Conservation (phyloP, 345 rosid species). For the Eucalyptus paniculata region DNA sequence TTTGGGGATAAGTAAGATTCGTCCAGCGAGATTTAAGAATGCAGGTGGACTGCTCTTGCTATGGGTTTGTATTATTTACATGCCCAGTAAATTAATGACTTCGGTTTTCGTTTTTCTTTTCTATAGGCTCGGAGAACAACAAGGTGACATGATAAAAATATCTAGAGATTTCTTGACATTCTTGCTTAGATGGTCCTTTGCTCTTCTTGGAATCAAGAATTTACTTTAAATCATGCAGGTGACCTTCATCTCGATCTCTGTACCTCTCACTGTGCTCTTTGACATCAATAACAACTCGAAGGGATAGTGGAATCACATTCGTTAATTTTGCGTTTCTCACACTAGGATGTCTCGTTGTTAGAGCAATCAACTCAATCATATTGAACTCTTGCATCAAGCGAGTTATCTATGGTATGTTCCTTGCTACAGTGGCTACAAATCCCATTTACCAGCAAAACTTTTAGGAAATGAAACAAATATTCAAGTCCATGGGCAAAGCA, state of each 20-base stretch:
- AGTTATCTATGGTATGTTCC: too few species aligned
- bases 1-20: neutral
- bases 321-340: too few species aligned
- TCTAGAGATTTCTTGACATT: neutral
- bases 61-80: neutral
- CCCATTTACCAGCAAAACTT: rapidly evolving
- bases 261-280: neutral
- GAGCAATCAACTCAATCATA: too few species aligned
- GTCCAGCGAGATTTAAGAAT: neutral
- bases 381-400: too few species aligned
- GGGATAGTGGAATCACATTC: too few species aligned
- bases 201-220: neutral
- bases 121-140: neutral
- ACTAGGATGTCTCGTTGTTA: rapidly evolving
- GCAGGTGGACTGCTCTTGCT: neutral
- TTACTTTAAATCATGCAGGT: neutral
- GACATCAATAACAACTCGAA: too few species aligned
- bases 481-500: too few species aligned
- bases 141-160: neutral
- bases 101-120: neutral
- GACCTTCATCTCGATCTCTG: rapidly evolving
- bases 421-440: too few species aligned
- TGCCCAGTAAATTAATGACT: too few species aligned
- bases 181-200: neutral
- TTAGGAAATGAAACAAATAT: too few species aligned